phyloP scores from a whole-genome alignment of 2,329 filamentous ascomycete species.

The Periglandula ipomoeae region DNA sequence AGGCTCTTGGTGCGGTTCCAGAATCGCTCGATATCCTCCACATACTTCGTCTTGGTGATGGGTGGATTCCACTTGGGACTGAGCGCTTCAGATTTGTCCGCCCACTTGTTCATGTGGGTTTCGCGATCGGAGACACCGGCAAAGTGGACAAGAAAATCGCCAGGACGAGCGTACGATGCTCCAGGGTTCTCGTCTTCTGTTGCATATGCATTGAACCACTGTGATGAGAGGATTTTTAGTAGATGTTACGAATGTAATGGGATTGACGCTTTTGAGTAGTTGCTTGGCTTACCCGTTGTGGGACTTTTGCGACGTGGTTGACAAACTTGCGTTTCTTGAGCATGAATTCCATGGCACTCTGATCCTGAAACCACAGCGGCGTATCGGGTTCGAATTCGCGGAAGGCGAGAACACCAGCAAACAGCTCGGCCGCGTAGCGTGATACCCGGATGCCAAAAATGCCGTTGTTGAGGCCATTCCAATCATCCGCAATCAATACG shows the following conservation, averaged over 20 bases:
- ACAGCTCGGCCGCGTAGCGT: conserved; percentile 11
- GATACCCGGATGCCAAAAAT: conserved; percentile 13
- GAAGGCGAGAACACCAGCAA: conserved; percentile 11
- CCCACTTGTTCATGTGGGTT: conserved; percentile 1
- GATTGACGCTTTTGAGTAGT: not conserved
- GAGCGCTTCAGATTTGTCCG: conserved; percentile 1
- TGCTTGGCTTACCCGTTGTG: conserved; percentile 8
- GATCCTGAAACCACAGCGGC: conserved; percentile 10
- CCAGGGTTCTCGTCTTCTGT: not conserved
- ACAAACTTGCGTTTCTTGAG: conserved; percentile 8
- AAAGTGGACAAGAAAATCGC: conserved; percentile 15
- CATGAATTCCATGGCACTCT: conserved; percentile 13
- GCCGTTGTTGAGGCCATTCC: conserved; percentile 7
- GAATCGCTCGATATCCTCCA: not conserved
- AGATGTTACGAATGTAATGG: not conserved
- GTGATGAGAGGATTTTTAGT: not conserved
- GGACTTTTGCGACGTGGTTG: conserved; percentile 9
- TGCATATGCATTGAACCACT: conserved; percentile 15
- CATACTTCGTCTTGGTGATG: not conserved
- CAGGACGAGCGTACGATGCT: conserved; percentile 1
- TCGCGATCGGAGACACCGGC: conserved; percentile 7
- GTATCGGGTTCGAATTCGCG: conserved; percentile 10
- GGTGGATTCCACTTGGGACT: conserved; percentile 5
- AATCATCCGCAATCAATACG: conserved; percentile 3
- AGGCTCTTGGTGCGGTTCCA: conserved; percentile 4